Base-by-base conservation (phyloP, 2,329 filamentous ascomycete species). In the Talaromyces verruculosus region DNA sequence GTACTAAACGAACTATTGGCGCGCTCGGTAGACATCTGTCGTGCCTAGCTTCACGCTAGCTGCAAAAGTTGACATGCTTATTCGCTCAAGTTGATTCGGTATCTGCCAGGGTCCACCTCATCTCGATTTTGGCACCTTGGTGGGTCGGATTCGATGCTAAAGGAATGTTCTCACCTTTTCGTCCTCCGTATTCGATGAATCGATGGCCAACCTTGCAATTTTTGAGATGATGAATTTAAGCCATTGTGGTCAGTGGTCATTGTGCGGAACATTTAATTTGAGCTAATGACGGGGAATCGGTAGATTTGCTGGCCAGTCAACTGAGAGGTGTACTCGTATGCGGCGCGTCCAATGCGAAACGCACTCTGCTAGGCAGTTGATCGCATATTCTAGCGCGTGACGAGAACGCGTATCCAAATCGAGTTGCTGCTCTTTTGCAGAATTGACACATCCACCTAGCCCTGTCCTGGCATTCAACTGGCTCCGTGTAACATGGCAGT, bases 401-500 rank as follows among this genome's bases (percentile, higher is more conserved):
- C 28, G 28, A 33, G 25, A 30, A 33, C 33, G 11, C 28, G 30
- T 4, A 15, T 57, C 53, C n/a, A 11, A 57, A 57, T 39, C 19
- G 33, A 57, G 53, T 57, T 57, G 53, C 30, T 22, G 53, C 53
- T 37, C 33, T 5, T 25, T 55, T 57, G 53, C 33, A 39, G 53
- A 57, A 19, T 37, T 37, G 53, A 57, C 33, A 57, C 53, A 39
- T 17, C 33, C 35, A 30, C 28, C 51, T 37, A 35, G 30, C 30
- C 51, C 17, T 35, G n/a, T 55, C n/a, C 28, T 22, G 51, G 30
- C 25, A 33, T 53, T 30, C 49, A 53, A 33, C 49, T 28, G 25
- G 49, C 28, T n/a, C 28, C 28, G 28, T 53, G 49, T 53, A 33
- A 53, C 49, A 33, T 33, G 28, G 28, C 28, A 55, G 17, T 35